Percentiles rank a stretch among this genome's conserved stretches.
phyloP scores from a whole-genome alignment of 192 early-diverging fungal genomes.

The Fimicolochytrium jonesii region DNA sequence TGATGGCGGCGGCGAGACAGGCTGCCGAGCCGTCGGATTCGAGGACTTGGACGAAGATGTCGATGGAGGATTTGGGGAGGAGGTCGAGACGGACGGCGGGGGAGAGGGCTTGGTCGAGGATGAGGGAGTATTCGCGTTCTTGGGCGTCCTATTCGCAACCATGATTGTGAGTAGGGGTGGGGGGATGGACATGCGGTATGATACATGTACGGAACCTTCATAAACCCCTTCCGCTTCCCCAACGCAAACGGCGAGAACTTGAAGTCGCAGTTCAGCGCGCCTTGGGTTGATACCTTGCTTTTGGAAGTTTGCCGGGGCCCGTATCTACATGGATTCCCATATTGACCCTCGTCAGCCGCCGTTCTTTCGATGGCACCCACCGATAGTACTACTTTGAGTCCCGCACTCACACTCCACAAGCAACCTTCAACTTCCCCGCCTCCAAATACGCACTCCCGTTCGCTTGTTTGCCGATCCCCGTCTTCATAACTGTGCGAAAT shows the following conservation, averaged over 20 bases:
- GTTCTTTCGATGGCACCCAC: no score
- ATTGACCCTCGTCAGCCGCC: no score
- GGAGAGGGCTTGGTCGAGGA: constrained; percentile 59
- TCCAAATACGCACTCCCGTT: constrained; percentile 78
- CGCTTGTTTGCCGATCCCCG: constrained; percentile 67
- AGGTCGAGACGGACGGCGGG: constrained; percentile 70
- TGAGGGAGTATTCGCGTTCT: constrained; percentile 62
- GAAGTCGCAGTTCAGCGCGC: constrained; percentile 67
- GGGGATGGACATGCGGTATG: neutral
- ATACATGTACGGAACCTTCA: constrained; percentile 29
- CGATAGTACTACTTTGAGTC: no score
- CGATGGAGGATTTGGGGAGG: constrained; percentile 70
- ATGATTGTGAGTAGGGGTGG: neutral
- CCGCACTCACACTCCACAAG: constrained; percentile 69
- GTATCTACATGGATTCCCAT: constrained; percentile 61
- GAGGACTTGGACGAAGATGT: constrained; percentile 65
- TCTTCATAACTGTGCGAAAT: constrained; percentile 53
- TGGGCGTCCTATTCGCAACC: constrained; percentile 19
- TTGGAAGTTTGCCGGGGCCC: constrained; percentile 63
- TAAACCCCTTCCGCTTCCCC: constrained; percentile 48
- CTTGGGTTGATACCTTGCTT: constrained; percentile 45
- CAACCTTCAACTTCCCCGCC: constrained; percentile 64
- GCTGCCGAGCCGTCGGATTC: constrained; percentile 65
- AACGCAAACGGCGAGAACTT: constrained; percentile 71
- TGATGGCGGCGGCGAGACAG: constrained; percentile 63